Evolutionary conservation across 805 yeast species (phyloP), one percentile per base, ranked within the genome.

Genomic region (Candida chauliodis): DNA sequence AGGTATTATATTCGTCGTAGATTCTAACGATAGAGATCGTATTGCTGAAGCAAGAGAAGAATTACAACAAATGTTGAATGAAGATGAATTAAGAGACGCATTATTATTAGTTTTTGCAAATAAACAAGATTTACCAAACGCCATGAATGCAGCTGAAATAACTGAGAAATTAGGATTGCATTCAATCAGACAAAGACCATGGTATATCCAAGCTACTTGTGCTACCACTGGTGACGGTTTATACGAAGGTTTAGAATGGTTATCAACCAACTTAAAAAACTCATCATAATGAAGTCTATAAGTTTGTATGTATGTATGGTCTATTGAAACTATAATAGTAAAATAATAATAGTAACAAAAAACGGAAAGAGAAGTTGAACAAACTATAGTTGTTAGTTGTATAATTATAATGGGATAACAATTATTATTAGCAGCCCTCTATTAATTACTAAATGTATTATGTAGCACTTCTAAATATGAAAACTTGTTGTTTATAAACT

Each of bases 161-260:
- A 89, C 97, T 55, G 96, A 89, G 73, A 89, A 88, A 71, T 79
- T 91, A 59, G 97, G 96, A 50, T 83, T 91, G 63, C 96, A 90
- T 69, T 87, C 96, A 40, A 84, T 93, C 67, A 85, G 96, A 77
- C 96, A 90, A 76, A 87, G 98, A 74, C 96, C 96, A 59, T 93
- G 99, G 99, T 91, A 85, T 75, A 91, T 93, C 66, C 97, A 91
- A 75, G 88, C 99, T 53, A 87, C 98, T 49, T 90, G 98, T 75
- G 99, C 99, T 53, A 91, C 97, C 52, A 86, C 98, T 47, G 99
- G 98, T 75, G 97, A 90, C 66, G 98, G 98, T 76, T 76, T 89
- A 61, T 85, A 88, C 68, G 96, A 89, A 74, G 97, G 97, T 78
- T 80, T 89, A 66, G 96, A 89, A 75, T 89, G 97, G 97, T 81